Base-by-base conservation (phyloP, 257 asterid species). In the Gardenia jasminoides region DNA sequence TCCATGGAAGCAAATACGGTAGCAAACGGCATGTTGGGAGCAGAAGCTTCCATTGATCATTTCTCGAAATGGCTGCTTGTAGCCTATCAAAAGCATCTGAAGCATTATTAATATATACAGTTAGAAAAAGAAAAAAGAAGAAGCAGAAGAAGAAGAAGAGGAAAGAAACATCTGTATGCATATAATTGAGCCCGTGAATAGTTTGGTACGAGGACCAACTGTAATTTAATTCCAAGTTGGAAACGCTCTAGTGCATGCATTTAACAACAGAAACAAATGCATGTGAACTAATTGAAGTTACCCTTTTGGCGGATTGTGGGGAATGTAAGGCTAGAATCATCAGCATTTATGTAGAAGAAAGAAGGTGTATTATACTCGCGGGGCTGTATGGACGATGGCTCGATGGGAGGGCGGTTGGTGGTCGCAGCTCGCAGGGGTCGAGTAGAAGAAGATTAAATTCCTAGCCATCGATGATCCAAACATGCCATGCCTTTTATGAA, bases 191-290 rank as follows among this genome's bases (percentile, higher is more conserved):
- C 83, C 88, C 87, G 84, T 82, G 88, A 83, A 67, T 72, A 67
- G 87, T 84, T 69, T 74, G 87, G 83, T 80, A 82, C 70, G 69
- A 68, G 83, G 56, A 72, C 80, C 79, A 84, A 78, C 82, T 70
- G 85, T 67, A 52, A 52, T 73, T 54, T 43, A 33, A 39, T 68
- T 73, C 78, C 58, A 66, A 58, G 65, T 30, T 46, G 66, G 74
- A 47, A 36, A 70, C 5, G 58, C 16, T 30, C 48, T 30, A 6
- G 46, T 12, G 59, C 24, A 62, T 20, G 31, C 58, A 54, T 78
- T 66, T 67, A 82, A 68, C 76, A 69, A 33, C 62, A 26, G 31
- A 79, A 74, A 83, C 86, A 81, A 56, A 47, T n/a, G 77, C 86
- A 83, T 79, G 89, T 86, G 89, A 85, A 82, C 66, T 10, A 5